These are phyloP conservation scores for Meyerozyma smithsonii DNA, from an alignment of 1,139 yeast species.

Conservation along the genomic window DNA sequence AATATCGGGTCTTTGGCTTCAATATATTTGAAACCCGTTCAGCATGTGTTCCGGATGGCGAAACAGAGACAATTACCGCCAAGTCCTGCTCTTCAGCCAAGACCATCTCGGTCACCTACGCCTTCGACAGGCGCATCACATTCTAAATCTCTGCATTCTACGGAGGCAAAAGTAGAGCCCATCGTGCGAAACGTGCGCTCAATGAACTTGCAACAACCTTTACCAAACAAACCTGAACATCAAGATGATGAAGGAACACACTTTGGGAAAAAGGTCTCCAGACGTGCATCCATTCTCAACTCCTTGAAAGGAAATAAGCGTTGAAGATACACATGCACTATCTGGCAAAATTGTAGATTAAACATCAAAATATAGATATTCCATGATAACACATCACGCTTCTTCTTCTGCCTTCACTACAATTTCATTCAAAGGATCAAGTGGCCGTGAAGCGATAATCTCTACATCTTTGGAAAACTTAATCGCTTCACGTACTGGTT, in stretches of 20 bases:
- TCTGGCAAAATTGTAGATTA: neutral
- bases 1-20: slow-evolving; percentile 81
- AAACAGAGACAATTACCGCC: slow-evolving; percentile 48
- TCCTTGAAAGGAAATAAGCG: slow-evolving; percentile 1
- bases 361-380: neutral
- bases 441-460: slow-evolving; percentile 40
- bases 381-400: neutral
- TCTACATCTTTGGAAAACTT: slow-evolving; percentile 57
- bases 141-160: slow-evolving; percentile 9
- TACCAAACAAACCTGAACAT: slow-evolving; percentile 13
- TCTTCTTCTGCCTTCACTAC: slow-evolving; percentile 5
- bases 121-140: neutral
- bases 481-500: slow-evolving; percentile 47
- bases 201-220: slow-evolving; percentile 2
- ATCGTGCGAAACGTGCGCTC: neutral
- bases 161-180: slow-evolving; percentile 2
- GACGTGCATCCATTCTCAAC: slow-evolving; percentile 30
- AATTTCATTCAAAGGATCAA: slow-evolving; percentile 8
- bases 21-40: slow-evolving; percentile 77
- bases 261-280: slow-evolving; percentile 25
- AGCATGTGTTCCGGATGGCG: slow-evolving; percentile 69
- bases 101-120: slow-evolving; percentile 6
- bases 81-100: slow-evolving; percentile 59
- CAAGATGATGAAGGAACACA: slow-evolving; percentile 12
- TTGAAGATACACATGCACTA: neutral